These are phyloP conservation scores for Prunus fruticosa DNA, from an alignment of 306 rosid species.

Conservation along the genomic window DNA sequence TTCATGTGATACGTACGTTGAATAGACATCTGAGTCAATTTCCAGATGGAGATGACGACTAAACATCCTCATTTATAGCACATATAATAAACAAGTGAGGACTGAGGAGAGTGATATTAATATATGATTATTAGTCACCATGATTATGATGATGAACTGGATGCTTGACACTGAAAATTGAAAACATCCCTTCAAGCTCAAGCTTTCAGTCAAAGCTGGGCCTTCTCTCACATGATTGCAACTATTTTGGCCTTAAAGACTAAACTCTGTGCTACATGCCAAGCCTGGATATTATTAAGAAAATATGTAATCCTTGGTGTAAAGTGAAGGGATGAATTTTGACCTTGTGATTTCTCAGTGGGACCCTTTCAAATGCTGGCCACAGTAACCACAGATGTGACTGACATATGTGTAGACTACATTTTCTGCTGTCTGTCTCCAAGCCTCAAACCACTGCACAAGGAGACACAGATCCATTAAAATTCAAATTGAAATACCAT, in stretches of 20 bases:
- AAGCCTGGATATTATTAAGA: no score
- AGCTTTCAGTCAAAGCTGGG: neutral
- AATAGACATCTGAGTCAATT: no score
- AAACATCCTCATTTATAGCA: no score
- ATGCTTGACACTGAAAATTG: neutral
- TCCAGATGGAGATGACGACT: no score
- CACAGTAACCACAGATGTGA: slow-evolving; percentile 37
- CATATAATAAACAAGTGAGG: no score
- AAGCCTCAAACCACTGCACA: slow-evolving; percentile 26
- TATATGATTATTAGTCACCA: no score
- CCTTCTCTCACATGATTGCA: neutral
- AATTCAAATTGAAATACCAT: neutral
- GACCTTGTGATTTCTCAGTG: slow-evolving; percentile 36
- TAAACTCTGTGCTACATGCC: no score
- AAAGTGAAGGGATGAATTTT: slow-evolving; percentile 23
- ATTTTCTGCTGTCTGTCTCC: neutral
- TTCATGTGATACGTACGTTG: no score
- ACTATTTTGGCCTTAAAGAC: neutral
- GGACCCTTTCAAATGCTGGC: slow-evolving; percentile 42
- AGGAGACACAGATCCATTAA: slow-evolving; percentile 7
- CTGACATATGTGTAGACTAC: slow-evolving; percentile 2
- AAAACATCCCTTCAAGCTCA: neutral
- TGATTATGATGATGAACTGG: neutral
- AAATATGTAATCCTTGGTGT: neutral
- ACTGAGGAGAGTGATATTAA: no score